phyloP scores from a whole-genome alignment of 257 asterid genomes.

The Pogostemon cablin region DNA sequence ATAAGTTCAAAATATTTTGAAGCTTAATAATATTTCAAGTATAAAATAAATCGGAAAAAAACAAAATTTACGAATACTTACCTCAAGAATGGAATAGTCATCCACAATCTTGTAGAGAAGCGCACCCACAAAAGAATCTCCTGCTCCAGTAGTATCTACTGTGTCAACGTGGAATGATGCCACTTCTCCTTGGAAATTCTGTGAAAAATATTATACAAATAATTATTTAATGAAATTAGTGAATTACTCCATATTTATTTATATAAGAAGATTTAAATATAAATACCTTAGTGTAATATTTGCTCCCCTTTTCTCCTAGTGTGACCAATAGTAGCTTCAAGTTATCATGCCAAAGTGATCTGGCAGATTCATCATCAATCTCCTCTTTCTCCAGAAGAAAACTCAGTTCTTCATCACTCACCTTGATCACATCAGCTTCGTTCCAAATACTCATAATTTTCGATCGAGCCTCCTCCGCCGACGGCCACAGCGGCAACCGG shows the following conservation, averaged over 20 bases:
- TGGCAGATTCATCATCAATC: conserved; percentile 62
- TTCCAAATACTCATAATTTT: conserved; percentile 81
- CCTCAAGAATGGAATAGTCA: conserved; percentile 43
- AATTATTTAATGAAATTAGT: neutral
- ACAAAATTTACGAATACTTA: neutral
- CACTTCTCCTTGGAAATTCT: conserved; percentile 38
- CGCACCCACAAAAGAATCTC: conserved; percentile 58
- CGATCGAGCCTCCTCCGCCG: conserved; percentile 59
- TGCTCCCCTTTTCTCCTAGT: conserved; percentile 73
- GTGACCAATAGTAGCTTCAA: conserved; percentile 75
- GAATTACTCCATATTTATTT: too few relatives aligned
- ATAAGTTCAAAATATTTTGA: too few relatives aligned
- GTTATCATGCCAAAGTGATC: conserved; percentile 67
- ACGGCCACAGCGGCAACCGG: conserved; percentile 71
- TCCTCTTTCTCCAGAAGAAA: conserved; percentile 56
- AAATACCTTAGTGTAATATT: conserved; percentile 70
- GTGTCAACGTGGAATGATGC: conserved; percentile 38
- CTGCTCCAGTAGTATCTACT: conserved; percentile 58
- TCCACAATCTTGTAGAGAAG: conserved; percentile 52
- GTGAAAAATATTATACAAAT: neutral
- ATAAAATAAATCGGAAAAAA: neutral
- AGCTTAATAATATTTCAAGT: neutral
- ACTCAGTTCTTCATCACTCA: conserved; percentile 65
- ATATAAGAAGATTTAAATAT: neutral
- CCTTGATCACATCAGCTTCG: conserved; percentile 70